A percentile compares a stretch with the other conserved stretches of the same genome.
Evolutionary conservation across 257 asterid genomes (phyloP).

Genomic region (Jaltomata sinuosa): DNA sequence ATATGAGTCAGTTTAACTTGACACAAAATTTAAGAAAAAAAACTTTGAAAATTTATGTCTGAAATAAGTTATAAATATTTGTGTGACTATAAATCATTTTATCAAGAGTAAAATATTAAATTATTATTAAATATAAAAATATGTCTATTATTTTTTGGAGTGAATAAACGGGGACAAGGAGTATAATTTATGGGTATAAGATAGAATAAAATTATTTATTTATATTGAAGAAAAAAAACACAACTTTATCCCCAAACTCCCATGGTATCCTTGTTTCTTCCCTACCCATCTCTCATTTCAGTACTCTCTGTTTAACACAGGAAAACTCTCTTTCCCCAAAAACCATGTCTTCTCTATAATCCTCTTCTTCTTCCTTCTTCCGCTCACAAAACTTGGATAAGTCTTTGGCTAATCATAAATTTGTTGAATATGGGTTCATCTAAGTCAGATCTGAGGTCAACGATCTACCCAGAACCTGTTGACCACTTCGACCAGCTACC

Average conservation of each 20-base stretch:
- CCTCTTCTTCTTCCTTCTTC: not conserved
- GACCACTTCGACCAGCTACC: constrained; percentile 77
- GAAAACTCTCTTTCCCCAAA: not conserved
- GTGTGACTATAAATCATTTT: too few relatives aligned
- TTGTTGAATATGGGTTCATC: constrained; percentile 25
- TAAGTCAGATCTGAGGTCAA: constrained; percentile 46
- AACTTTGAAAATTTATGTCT: too few relatives aligned
- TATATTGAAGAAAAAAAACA: not conserved
- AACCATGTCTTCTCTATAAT: not conserved
- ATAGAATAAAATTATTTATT: too few relatives aligned
- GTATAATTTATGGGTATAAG: too few relatives aligned
- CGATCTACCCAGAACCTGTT: constrained; percentile 39
- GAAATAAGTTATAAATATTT: too few relatives aligned
- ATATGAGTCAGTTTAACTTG: too few relatives aligned
- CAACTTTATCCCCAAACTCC: not conserved
- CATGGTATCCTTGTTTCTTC: not conserved
- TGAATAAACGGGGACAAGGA: too few relatives aligned
- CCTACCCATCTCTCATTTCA: not conserved
- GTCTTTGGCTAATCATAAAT: not conserved
- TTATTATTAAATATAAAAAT: too few relatives aligned
- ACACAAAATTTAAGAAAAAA: too few relatives aligned
- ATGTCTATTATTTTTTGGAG: too few relatives aligned
- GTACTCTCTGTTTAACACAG: not conserved
- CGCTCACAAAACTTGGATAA: not conserved
- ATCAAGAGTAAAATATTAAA: too few relatives aligned